These are phyloP conservation scores for Coccomyxa subellipsoidea DNA, from an alignment of 163 green algal genomes.

Conservation along the genomic window DNA sequence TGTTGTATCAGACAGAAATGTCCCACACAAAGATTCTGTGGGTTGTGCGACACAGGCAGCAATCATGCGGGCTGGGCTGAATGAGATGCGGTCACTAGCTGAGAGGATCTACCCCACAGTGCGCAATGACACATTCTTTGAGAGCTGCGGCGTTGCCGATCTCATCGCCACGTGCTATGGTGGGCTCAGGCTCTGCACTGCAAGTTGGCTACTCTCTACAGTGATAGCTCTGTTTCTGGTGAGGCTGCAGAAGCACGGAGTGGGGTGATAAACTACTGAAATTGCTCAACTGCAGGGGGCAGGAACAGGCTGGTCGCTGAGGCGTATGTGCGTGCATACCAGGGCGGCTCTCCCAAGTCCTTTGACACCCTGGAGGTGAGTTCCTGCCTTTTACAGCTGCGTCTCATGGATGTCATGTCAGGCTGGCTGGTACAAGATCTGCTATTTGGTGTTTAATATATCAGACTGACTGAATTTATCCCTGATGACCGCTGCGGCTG, in stretches of 20 bases:
- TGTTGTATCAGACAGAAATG: too few species aligned
- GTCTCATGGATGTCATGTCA: too few species aligned
- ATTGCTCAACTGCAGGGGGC: too few species aligned
- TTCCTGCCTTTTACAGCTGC: too few species aligned
- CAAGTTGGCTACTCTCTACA: too few species aligned
- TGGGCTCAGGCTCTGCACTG: neutral
- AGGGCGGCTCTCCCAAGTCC: constrained; percentile 29
- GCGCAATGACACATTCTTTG: constrained; percentile 69
- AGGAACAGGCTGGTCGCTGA: constrained; percentile 67
- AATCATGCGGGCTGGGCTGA: constrained; percentile 65
- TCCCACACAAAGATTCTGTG: neutral
- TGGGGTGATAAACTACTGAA: too few species aligned
- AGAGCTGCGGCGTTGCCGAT: constrained; percentile 71
- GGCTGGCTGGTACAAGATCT: too few species aligned
- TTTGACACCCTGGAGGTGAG: constrained; percentile 59
- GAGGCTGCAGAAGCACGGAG: too few species aligned
- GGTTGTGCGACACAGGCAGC: constrained; percentile 28
- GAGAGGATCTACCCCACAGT: constrained; percentile 60
- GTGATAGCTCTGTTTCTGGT: too few species aligned
- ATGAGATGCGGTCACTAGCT: constrained; percentile 61
- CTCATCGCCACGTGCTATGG: constrained; percentile 78
- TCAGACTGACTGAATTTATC: too few species aligned
- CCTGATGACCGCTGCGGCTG: too few species aligned
- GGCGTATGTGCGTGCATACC: constrained; percentile 34
- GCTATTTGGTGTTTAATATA: too few species aligned